Base-by-base conservation (phyloP, 352 stramenopile genomes). In the Ochromonadaceae sp. region DNA sequence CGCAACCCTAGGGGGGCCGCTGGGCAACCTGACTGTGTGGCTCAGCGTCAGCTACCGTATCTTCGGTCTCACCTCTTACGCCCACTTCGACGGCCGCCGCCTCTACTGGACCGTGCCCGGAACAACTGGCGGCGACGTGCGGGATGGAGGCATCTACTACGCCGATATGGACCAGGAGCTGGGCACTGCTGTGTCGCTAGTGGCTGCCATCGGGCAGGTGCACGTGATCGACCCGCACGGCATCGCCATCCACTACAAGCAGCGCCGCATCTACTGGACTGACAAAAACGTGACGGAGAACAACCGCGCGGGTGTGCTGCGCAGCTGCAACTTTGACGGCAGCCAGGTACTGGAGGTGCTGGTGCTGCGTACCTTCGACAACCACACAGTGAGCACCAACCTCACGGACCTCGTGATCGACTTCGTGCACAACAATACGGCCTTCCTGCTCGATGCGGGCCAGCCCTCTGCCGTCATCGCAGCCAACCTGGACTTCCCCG, bases 381-480 rank as follows among this genome's bases (percentile, higher is more conserved):
- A 52, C 25, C 2, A 40, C 2, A 63, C 38, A 40, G 4, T 35
- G 9, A 20, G 17, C 17, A 28, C 10, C 10, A 63, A 63, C 25
- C 3, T 53, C 35, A 63, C 56, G 15, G 56, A 63, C 42, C 5
- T 63, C 12, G 20, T 36, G 7, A 63, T 63, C n/a, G 7, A 63
- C 12, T 63, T 63, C 15, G 32, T 12, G 2, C 7, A 58, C 26
- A 63, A 63, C 26, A 57, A 52, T 31, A 63, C 56, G 2, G 5
- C 42, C 4, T 63, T 30, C 56, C 28, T 63, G 28, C 40, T 63
- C 26, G 56, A 63, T 25, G 15, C 40, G 40, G 40, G 15, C 15
- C 40, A n/a, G 15, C n/a, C n/a, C 26, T 9, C 32, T 30, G 9
- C 17, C 7, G 42, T 63, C 35, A 26, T 53, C 10, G 39, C 3